These are phyloP conservation scores for Plenodomus biglobosus DNA, from an alignment of 2,329 filamentous ascomycete genomes.

Conservation along the genomic window DNA sequence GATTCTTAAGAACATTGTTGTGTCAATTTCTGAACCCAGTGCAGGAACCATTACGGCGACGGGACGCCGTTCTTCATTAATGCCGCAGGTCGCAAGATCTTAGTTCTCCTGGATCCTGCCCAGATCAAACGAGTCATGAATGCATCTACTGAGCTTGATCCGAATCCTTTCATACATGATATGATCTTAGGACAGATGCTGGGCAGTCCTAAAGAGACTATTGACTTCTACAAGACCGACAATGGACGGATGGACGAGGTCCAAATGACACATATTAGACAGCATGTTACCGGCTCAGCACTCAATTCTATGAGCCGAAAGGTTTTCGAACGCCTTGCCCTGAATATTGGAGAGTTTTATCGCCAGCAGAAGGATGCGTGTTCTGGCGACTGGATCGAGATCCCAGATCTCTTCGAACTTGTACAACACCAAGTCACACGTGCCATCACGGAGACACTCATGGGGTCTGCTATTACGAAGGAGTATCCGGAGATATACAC, in stretches of 20 bases:
- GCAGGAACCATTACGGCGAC: conserved; percentile 16
- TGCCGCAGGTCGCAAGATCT: conserved; percentile 17
- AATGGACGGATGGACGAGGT: conserved; percentile 10
- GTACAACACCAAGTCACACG: conserved; percentile 10
- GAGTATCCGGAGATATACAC: conserved; percentile 9
- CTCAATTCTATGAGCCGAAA: conserved; percentile 11
- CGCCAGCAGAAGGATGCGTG: not conserved
- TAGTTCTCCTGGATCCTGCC: conserved; percentile 14
- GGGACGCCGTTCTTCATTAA: conserved; percentile 20
- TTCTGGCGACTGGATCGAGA: conserved; percentile 7
- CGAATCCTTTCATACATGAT: conserved; percentile 18
- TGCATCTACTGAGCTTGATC: conserved; percentile 11
- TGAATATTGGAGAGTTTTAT: conserved; percentile 5
- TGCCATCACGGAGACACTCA: conserved; percentile 6
- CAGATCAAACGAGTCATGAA: conserved; percentile 16
- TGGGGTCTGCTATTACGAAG: conserved; percentile 12
- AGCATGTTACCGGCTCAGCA: conserved; percentile 9
- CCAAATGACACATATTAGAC: conserved; percentile 16
- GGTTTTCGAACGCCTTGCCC: conserved; percentile 8
- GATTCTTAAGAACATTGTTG: not conserved
- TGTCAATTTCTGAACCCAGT: not conserved
- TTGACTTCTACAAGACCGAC: conserved; percentile 15
- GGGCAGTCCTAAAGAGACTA: conserved; percentile 14
- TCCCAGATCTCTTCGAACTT: conserved; percentile 15
- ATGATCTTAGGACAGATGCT: conserved; percentile 19